Base-by-base conservation (phyloP, 371 early-diverging fungal species). In the Zychaea mexicana region DNA sequence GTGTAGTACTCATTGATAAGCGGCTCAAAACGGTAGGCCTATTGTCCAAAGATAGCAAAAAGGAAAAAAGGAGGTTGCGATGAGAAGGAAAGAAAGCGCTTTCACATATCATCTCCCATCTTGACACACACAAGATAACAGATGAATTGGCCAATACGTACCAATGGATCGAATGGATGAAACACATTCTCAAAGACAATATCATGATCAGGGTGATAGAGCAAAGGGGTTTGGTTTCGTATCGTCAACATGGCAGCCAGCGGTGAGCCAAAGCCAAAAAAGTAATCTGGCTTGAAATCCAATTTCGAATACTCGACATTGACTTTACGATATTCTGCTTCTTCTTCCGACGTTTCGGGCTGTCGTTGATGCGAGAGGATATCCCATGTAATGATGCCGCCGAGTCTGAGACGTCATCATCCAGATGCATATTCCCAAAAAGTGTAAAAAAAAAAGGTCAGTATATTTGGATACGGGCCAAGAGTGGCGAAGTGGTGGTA, bases 371-470 rank as follows among this genome's bases (percentile, higher is more conserved):
- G 78, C 6, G 78, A 76, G 22, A 90, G 60, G 19, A 90, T 78
- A 65, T 89, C 89, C 64, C 81, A 90, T 3, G 79, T 71, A 61
- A 89, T 88, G 19, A 88, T 77, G 17, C 89, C 88, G 45, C 91
- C 91, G 15, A 90, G 70, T 3, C 78, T 73, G 63, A 5, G 21
- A 17, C n/a, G 45, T 45, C 15, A 28, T 59, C n/a, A n/a, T n/a
- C n/a, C n/a, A n/a, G n/a, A n/a, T n/a, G n/a, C n/a, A n/a, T n/a
- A n/a, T n/a, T n/a, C n/a, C n/a, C n/a, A n/a, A 26, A 27, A 10
- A 45, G 45, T 17, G 45, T 17, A 36, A 36, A 36, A 36, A 36
- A 36, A 36, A 36, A n/a, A n/a, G n/a, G n/a, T n/a, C n/a, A n/a
- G n/a, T n/a, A n/a, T n/a, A n/a, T n/a, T n/a, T n/a, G n/a, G n/a